These are phyloP conservation scores for Phytopythium sindhum DNA, from an alignment of 352 stramenopile genomes.

Conservation along the genomic window DNA sequence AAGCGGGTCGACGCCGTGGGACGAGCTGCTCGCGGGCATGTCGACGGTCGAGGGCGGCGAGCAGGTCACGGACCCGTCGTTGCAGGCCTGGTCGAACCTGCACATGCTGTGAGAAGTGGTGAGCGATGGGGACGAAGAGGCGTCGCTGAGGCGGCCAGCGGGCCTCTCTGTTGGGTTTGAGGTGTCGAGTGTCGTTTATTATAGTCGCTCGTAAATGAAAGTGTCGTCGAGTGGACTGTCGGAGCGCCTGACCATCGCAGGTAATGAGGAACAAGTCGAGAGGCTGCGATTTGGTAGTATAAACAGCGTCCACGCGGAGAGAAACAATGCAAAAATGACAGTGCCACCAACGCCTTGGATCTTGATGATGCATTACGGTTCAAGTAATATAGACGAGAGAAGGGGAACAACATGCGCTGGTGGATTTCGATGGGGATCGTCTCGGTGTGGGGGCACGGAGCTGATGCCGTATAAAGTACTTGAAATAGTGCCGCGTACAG, in stretches of 20 bases:
- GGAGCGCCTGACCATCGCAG: no score
- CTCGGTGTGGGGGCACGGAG: neutral
- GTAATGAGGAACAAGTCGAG: neutral
- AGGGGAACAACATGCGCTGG: neutral
- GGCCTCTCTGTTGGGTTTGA: neutral
- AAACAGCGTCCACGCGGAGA: neutral
- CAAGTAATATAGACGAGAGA: neutral
- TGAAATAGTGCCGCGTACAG: no score
- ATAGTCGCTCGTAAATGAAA: conserved; percentile 1
- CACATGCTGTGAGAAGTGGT: conserved; percentile 53
- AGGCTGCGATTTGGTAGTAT: neutral
- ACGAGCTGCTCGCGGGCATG: conserved; percentile 77
- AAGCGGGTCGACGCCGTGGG: conserved; percentile 40
- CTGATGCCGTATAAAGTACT: no score
- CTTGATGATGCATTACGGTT: neutral
- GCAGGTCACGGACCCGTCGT: conserved; percentile 42
- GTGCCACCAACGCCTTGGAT: neutral
- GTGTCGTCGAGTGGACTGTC: neutral
- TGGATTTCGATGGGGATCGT: neutral
- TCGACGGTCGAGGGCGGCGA: conserved; percentile 31
- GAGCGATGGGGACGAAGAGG: neutral
- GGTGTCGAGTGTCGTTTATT: neutral
- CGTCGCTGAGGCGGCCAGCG: neutral
- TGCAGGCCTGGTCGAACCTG: conserved; percentile 73
- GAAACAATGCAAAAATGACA: neutral